Evolutionary conservation across 805 yeast genomes (phyloP).

Genomic region (Cyberlindnera subsufficiens): DNA sequence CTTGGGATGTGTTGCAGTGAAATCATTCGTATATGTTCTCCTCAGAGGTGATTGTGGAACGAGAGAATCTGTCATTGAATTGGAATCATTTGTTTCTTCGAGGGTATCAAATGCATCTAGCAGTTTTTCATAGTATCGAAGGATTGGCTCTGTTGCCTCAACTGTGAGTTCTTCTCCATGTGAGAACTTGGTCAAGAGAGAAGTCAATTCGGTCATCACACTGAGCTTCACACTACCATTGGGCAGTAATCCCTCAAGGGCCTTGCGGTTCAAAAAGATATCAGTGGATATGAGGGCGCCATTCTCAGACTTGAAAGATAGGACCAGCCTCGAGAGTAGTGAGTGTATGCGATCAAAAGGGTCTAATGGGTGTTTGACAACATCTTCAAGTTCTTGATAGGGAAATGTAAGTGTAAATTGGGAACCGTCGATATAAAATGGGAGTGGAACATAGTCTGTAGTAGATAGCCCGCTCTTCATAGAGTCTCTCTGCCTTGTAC

Average conservation of each 20-base stretch:
- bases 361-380: background rate
- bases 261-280: conserved; percentile 11
- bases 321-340: conserved; percentile 10
- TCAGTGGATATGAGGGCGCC: conserved; percentile 14
- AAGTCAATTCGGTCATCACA: conserved; percentile 19
- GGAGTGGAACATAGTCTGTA: too few relatives aligned
- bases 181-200: conserved; percentile 9
- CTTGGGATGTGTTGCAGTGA: conserved; percentile 1
- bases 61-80: background rate
- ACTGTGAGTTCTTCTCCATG: conserved; percentile 3
- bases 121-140: conserved; percentile 19
- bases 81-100: conserved; percentile 1
- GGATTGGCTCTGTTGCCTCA: conserved; percentile 7
- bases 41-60: background rate
- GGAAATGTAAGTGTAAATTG: too few relatives aligned
- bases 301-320: conserved; percentile 14
- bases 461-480: too few relatives aligned
- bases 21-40: conserved; percentile 1
- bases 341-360: conserved; percentile 9
- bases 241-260: conserved; percentile 8
- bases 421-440: too few relatives aligned
- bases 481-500: too few relatives aligned
- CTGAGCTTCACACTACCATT: conserved; percentile 21
- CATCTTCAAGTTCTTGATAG: too few relatives aligned
- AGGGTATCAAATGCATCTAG: conserved; percentile 22